Percentiles rank a stretch among this genome's conserved stretches.
These are phyloP conservation scores for Elsinoe ampelina DNA, from an alignment of 2,329 filamentous ascomycete genomes.

Conservation along the genomic window DNA sequence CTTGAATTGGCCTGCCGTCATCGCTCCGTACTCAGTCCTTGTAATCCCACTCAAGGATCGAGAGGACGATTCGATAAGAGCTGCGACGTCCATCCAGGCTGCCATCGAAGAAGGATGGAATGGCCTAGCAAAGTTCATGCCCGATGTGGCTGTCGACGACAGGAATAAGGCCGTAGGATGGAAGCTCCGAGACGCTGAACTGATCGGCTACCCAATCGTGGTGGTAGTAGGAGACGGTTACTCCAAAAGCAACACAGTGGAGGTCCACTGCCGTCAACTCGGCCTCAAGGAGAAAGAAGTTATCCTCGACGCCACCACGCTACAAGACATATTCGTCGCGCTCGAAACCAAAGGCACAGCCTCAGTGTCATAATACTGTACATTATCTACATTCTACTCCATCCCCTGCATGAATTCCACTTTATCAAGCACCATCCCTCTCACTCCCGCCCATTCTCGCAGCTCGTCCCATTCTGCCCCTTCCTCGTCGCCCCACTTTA, in stretches of 20 bases:
- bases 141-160: conserved; percentile 57
- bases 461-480: conserved; percentile 83
- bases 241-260: conserved; percentile 47
- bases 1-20: conserved; percentile 76
- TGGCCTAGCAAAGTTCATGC: background rate
- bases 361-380: conserved; percentile 33
- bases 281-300: conserved; percentile 47
- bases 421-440: conserved; percentile 83
- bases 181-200: conserved; percentile 84
- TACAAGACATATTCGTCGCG: background rate
- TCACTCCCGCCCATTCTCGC: conserved; percentile 69
- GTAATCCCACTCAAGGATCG: conserved; percentile 44
- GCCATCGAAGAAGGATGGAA: background rate
- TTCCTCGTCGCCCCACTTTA: conserved; percentile 78
- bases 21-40: conserved; percentile 74
- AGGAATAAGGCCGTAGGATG: conserved; percentile 56
- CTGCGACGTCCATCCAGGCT: background rate
- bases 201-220: conserved; percentile 78
- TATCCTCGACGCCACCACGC: background rate
- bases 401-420: conserved; percentile 90
- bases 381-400: conserved; percentile 42
- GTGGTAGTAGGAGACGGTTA: conserved; percentile 69
- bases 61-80: conserved; percentile 14
- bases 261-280: conserved; percentile 69
- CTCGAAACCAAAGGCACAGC: background rate